Conservation (phyloP, 176 grass and related monocot genomes). For the Raddia guianensis region DNA sequence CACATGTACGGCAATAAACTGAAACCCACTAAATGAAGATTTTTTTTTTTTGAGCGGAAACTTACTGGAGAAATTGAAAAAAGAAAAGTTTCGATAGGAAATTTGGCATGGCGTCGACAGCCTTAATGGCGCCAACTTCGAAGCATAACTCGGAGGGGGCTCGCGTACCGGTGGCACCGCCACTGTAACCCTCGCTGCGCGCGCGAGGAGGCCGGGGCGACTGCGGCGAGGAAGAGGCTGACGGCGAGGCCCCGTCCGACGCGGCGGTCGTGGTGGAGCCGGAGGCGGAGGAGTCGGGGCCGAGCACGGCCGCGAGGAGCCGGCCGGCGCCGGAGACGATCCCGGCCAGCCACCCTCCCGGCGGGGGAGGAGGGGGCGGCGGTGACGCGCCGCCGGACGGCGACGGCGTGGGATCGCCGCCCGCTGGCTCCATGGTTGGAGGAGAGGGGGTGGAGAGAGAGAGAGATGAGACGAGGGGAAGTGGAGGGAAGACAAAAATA, state of each 20-base stretch:
- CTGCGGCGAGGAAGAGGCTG: slow-evolving; percentile 43
- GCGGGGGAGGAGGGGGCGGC: slow-evolving; percentile 3
- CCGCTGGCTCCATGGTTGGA: slow-evolving; percentile 42
- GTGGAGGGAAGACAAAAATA: slow-evolving; percentile 37
- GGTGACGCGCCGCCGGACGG: slow-evolving; percentile 29
- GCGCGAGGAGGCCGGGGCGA: neutral
- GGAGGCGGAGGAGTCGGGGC: slow-evolving; percentile 53
- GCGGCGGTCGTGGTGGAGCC: slow-evolving; percentile 32
- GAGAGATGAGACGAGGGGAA: neutral
- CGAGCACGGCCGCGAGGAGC: slow-evolving; percentile 64
- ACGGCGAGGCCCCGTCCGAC: slow-evolving; percentile 37
- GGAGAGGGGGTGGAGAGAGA: neutral
- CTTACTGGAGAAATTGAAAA: no score
- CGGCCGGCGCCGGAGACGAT: slow-evolving; percentile 68
- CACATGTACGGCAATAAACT: no score
- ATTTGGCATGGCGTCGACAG: neutral
- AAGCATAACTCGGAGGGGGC: neutral
- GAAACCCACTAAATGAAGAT: no score
- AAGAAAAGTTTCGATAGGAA: no score
- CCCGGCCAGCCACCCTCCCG: slow-evolving; percentile 58
- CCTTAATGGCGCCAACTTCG: neutral
- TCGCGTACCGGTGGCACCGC: slow-evolving; percentile 16
- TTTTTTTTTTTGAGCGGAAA: no score
- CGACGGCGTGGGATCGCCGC: slow-evolving; percentile 25
- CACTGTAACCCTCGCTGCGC: neutral